Conservation (phyloP, 2,329 filamentous ascomycete species). For the Diaporthe batatas region DNA sequence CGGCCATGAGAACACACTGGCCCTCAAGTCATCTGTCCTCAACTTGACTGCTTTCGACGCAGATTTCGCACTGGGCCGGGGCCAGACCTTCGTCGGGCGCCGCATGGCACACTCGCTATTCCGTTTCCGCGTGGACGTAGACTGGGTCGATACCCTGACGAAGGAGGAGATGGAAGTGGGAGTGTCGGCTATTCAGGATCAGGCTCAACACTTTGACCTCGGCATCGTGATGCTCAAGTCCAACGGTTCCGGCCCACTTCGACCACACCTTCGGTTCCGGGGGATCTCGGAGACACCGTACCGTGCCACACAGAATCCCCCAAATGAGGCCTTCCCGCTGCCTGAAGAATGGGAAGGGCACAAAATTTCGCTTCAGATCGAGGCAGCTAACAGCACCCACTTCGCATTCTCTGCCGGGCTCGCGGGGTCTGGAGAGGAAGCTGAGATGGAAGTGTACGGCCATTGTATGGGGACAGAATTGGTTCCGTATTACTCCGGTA, state of each 20-base stretch:
- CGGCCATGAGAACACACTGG: neutral
- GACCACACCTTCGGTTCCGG: slow-evolving; percentile 4
- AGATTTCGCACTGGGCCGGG: slow-evolving; percentile 13
- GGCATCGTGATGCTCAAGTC: slow-evolving; percentile 10
- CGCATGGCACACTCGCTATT: slow-evolving; percentile 21
- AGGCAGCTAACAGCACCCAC: slow-evolving; percentile 14
- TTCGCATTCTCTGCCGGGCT: slow-evolving; percentile 16
- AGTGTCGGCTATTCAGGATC: slow-evolving; percentile 7
- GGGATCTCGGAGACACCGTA: slow-evolving; percentile 6
- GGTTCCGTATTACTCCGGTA: slow-evolving; percentile 13
- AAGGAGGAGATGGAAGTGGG: slow-evolving; percentile 11
- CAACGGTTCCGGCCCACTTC: neutral
- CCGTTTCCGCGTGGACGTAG: slow-evolving; percentile 7
- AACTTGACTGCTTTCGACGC: slow-evolving; percentile 16
- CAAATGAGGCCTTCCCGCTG: neutral
- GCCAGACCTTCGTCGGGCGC: slow-evolving; percentile 12
- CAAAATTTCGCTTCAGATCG: slow-evolving; percentile 17
- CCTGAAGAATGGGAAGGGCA: neutral
- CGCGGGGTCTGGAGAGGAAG: neutral
- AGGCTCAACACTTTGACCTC: slow-evolving; percentile 20
- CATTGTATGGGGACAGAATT: slow-evolving; percentile 1
- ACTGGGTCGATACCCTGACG: neutral
- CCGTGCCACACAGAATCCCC: neutral
- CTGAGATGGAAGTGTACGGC: neutral
- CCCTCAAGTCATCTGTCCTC: slow-evolving; percentile 18